These are phyloP conservation scores for Plenodomus biglobosus DNA, from an alignment of 2,329 filamentous ascomycete species.

Conservation along the genomic window DNA sequence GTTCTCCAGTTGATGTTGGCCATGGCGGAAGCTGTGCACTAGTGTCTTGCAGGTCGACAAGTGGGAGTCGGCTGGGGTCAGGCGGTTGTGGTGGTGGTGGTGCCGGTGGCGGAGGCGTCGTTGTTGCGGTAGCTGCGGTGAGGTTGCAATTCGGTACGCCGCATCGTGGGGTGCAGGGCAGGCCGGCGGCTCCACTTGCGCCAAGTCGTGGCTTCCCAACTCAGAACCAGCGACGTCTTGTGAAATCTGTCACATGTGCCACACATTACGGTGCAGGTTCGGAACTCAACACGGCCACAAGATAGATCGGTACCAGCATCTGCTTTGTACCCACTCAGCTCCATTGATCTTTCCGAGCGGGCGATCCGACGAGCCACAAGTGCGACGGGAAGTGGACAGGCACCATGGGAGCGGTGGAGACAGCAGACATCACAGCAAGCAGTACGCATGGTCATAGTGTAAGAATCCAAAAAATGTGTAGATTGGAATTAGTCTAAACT, in stretches of 20 bases:
- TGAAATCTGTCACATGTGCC: conserved; percentile 24
- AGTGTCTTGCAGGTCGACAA: conserved; percentile 1
- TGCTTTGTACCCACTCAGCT: not conserved
- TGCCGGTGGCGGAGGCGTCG: not conserved
- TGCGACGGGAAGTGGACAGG: conserved; percentile 17
- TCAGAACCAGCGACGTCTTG: conserved; percentile 25
- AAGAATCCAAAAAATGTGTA: conserved; percentile 23
- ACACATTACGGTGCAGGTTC: conserved; percentile 46
- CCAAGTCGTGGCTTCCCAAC: conserved; percentile 28
- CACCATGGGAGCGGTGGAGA: conserved; percentile 12
- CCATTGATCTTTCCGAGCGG: conserved; percentile 22
- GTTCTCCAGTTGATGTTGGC: conserved; percentile 70
- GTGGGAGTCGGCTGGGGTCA: conserved; percentile 5
- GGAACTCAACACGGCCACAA: conserved; percentile 29
- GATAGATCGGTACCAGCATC: conserved; percentile 27
- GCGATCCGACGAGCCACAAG: conserved; percentile 32
- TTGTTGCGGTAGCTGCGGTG: conserved; percentile 8
- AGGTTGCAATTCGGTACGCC: conserved; percentile 24
- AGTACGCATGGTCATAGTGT: conserved; percentile 4
- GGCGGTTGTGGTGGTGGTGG: not conserved
- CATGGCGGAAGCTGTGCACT: conserved; percentile 37
- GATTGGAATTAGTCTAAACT: conserved; percentile 44
- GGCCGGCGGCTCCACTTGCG: conserved; percentile 30
- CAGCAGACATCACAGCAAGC: conserved; percentile 9
- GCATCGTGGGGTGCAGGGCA: conserved; percentile 27